phyloP scores from a whole-genome alignment of 441 rosid genomes.

The Erysimum cheiri region DNA sequence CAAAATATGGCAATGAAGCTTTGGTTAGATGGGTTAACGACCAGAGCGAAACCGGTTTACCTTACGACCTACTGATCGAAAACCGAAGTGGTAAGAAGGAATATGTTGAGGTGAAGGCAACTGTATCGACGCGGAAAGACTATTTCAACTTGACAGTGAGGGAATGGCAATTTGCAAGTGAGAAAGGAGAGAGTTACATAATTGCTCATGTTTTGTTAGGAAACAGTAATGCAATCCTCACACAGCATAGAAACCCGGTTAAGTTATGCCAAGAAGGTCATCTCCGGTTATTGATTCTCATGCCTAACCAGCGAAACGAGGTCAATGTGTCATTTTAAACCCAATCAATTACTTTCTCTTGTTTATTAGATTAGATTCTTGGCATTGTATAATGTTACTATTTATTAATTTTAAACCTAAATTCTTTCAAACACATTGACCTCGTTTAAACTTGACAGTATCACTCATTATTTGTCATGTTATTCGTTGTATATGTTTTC shows the following conservation, averaged over 20 bases:
- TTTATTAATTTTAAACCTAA: background rate
- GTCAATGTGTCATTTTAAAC: slow-evolving; percentile 29
- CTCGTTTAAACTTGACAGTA: too few species aligned
- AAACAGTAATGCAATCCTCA: slow-evolving; percentile 61
- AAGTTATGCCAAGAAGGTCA: slow-evolving; percentile 76
- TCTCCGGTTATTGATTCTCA: slow-evolving; percentile 71
- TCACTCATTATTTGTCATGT: too few species aligned
- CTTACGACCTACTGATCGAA: slow-evolving; percentile 73
- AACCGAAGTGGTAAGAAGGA: slow-evolving; percentile 49
- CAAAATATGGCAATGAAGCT: slow-evolving; percentile 44
- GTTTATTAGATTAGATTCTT: background rate
- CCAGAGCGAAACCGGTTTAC: slow-evolving; percentile 75
- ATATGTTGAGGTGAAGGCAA: slow-evolving; percentile 93
- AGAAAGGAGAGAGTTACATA: slow-evolving; percentile 68
- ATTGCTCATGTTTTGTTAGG: slow-evolving; percentile 73
- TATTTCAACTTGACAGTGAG: slow-evolving; percentile 79
- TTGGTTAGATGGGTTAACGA: slow-evolving; percentile 82
- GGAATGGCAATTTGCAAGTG: slow-evolving; percentile 88
- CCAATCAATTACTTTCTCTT: background rate
- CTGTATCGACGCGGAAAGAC: slow-evolving; percentile 71
- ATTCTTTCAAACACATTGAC: background rate
- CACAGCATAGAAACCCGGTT: slow-evolving; percentile 62
- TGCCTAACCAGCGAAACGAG: slow-evolving; percentile 60
- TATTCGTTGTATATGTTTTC: too few species aligned
- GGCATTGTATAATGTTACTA: background rate